A percentile compares a stretch with the other conserved stretches of the same genome.
Conservation (phyloP, 306 rosid genomes). For the Cotoneaster glaucophyllus region DNA sequence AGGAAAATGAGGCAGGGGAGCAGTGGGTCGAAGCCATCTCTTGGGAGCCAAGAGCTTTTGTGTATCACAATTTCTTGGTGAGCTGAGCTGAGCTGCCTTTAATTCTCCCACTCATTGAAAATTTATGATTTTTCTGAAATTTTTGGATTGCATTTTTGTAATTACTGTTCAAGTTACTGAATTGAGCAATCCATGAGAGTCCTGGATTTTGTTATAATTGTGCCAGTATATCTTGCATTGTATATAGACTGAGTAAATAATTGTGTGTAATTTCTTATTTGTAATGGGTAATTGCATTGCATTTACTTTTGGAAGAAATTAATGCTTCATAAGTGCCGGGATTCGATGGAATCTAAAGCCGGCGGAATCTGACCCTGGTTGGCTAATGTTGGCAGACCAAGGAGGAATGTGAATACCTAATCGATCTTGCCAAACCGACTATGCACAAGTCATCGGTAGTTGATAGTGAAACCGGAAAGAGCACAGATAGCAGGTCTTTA, state of each 20-base stretch:
- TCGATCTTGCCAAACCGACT: constrained; percentile 65
- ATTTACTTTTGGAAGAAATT: not conserved
- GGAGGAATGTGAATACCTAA: constrained; percentile 81
- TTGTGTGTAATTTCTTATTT: not conserved
- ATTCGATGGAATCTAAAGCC: not conserved
- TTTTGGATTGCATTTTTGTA: not conserved
- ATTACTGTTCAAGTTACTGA: not conserved
- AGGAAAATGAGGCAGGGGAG: constrained; percentile 50
- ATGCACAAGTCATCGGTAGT: constrained; percentile 91
- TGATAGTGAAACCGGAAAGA: constrained; percentile 87
- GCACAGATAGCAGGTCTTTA: constrained; percentile 89
- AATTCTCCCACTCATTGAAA: not conserved
- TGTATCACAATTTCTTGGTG: constrained; percentile 90
- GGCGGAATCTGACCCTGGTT: constrained; percentile 27
- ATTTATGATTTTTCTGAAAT: not conserved
- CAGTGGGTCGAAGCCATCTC: constrained; percentile 88
- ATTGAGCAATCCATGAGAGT: not conserved
- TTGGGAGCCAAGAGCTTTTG: constrained; percentile 97
- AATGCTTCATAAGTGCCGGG: not conserved
- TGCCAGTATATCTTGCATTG: not conserved
- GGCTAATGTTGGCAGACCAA: constrained; percentile 54
- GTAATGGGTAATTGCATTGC: not conserved
- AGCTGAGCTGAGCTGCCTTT: not conserved
- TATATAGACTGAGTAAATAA: not conserved
- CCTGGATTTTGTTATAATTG: not conserved